Conservation (phyloP, 139 green algal species). For the Zygnema circumcarinatum region DNA sequence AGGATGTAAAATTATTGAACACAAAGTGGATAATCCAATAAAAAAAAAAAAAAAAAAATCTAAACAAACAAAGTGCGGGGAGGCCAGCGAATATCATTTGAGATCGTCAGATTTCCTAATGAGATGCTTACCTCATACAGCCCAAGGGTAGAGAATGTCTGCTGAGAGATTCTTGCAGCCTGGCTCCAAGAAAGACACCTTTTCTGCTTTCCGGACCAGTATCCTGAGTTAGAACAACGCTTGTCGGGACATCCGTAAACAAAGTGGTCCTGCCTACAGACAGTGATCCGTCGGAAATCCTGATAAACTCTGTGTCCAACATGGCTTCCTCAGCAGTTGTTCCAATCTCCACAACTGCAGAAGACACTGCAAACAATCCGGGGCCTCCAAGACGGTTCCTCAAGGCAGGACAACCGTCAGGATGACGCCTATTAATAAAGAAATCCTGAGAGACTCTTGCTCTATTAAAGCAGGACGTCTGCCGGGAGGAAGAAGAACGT, state of each 20-base stretch:
- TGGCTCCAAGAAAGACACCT: background rate
- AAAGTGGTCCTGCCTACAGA: background rate
- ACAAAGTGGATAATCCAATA: background rate
- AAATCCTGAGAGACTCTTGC: too few relatives aligned
- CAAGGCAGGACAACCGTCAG: too few relatives aligned
- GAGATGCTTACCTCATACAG: background rate
- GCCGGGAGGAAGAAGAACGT: too few relatives aligned
- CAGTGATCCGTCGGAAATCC: background rate
- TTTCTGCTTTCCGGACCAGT: background rate
- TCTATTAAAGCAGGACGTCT: too few relatives aligned
- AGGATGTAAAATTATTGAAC: background rate
- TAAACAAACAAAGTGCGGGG: background rate
- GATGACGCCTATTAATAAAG: too few relatives aligned
- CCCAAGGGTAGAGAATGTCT: background rate
- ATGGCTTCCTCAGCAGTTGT: background rate
- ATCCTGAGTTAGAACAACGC: background rate
- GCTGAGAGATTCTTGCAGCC: background rate
- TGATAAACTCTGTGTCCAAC: background rate
- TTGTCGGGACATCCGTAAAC: background rate
- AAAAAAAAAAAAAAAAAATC: background rate
- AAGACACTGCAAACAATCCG: too few relatives aligned
- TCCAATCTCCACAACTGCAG: too few relatives aligned
- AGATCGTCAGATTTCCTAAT: too few relatives aligned
- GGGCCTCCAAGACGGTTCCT: too few relatives aligned
- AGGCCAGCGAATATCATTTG: too few relatives aligned